Evolutionary conservation across 345 rosid species (phyloP).

Genomic region (Chamaenerion angustifolium): DNA sequence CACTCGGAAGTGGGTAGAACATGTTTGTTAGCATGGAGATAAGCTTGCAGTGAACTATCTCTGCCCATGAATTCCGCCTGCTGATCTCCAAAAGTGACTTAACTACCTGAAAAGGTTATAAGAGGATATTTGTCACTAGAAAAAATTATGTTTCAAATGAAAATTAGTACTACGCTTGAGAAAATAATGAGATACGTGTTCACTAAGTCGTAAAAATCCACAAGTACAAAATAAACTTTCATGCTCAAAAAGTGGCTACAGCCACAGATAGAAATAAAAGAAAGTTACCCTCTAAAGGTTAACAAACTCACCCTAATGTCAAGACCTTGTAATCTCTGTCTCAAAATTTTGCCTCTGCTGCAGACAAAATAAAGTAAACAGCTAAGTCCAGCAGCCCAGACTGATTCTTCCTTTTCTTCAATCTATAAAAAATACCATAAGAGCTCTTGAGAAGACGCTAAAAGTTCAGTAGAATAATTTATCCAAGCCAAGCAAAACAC

Average conservation of each 20-base stretch:
- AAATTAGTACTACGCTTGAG: background rate
- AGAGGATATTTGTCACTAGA: too few relatives aligned
- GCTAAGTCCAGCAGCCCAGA: slow-evolving; percentile 95
- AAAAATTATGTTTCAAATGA: background rate
- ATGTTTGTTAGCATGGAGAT: slow-evolving; percentile 77
- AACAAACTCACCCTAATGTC: slow-evolving; percentile 72
- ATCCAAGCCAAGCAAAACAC: background rate
- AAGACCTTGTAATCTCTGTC: slow-evolving; percentile 74
- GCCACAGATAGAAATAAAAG: background rate
- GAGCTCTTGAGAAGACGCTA: slow-evolving; percentile 1
- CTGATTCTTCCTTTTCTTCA: slow-evolving; percentile 81
- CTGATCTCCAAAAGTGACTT: slow-evolving; percentile 62
- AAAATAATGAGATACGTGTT: background rate
- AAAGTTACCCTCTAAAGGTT: background rate
- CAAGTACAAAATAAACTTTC: background rate
- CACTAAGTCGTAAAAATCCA: background rate
- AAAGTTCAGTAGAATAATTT: background rate
- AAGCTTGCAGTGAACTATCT: slow-evolving; percentile 89
- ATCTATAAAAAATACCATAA: slow-evolving; percentile 27
- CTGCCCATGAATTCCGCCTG: slow-evolving; percentile 90
- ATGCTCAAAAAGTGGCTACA: background rate
- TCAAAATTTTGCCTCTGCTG: slow-evolving; percentile 76
- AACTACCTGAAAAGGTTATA: slow-evolving; percentile 46
- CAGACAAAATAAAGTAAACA: slow-evolving; percentile 91
- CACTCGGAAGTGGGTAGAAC: slow-evolving; percentile 68